Percentiles rank a stretch among this genome's conserved stretches.
Evolutionary conservation across 1,284 basidiomycete species (phyloP).

Genomic region (Testicularia cyperi): DNA sequence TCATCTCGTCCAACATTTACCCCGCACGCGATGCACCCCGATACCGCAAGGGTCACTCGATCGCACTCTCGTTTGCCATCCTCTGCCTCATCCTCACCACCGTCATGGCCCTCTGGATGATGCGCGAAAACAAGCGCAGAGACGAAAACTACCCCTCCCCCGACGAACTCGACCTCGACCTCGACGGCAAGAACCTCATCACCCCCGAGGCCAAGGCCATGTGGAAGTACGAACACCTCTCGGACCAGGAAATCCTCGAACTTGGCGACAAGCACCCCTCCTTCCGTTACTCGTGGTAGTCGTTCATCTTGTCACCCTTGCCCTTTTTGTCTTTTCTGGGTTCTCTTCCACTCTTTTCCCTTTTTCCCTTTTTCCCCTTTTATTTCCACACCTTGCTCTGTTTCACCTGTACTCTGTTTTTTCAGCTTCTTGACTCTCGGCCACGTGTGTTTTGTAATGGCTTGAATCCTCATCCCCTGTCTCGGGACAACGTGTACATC

Average conservation of each 20-base stretch:
- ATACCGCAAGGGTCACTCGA: conserved; percentile 41
- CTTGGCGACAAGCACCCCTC: conserved; percentile 1
- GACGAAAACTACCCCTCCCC: background rate
- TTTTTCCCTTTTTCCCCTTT: too few relatives aligned
- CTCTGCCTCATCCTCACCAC: conserved; percentile 35
- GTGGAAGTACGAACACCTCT: conserved; percentile 2
- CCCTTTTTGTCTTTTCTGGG: background rate
- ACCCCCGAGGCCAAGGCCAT: conserved; percentile 1
- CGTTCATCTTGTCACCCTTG: too few relatives aligned
- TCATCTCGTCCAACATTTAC: conserved; percentile 62
- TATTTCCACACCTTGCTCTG: too few relatives aligned
- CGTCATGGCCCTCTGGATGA: background rate
- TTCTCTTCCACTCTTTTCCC: too few relatives aligned
- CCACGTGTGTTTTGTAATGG: too few relatives aligned
- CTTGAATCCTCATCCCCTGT: too few relatives aligned
- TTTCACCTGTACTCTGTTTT: too few relatives aligned
- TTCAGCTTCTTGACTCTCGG: too few relatives aligned
- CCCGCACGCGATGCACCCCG: conserved; percentile 43
- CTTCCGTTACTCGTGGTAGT: conserved; percentile 1
- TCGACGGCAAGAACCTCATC: conserved; percentile 1
- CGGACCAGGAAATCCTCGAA: conserved; percentile 1
- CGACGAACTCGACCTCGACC: conserved; percentile 1
- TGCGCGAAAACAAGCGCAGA: background rate
- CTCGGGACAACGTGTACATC: too few relatives aligned
- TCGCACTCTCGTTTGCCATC: conserved; percentile 44